Conservation (phyloP, 176 grass and related monocot species). For the Eleusine indica region DNA sequence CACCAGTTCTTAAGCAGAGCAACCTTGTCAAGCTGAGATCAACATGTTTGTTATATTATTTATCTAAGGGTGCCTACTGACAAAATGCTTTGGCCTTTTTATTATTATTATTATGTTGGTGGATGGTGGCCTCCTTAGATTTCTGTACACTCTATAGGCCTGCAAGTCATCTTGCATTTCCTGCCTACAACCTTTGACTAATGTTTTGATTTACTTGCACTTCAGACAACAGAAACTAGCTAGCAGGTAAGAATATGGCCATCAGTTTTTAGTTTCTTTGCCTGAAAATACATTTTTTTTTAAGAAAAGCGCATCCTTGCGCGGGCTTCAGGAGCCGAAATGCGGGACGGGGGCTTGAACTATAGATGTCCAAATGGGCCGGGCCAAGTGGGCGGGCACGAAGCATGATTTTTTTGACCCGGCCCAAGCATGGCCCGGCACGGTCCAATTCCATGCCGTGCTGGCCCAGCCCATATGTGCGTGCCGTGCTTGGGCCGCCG, state of each 20-base stretch:
- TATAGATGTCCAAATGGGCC: no score
- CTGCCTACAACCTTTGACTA: constrained; percentile 17
- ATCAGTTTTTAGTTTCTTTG: neutral
- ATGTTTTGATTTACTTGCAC: neutral
- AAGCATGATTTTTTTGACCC: no score
- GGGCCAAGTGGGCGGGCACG: no score
- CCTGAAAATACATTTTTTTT: no score
- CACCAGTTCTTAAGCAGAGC: neutral
- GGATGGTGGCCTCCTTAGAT: neutral
- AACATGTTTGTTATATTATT: neutral
- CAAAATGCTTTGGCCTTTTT: neutral
- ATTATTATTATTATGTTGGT: neutral
- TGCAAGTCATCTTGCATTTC: constrained; percentile 13
- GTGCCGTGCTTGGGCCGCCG: no score
- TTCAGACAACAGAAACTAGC: constrained; percentile 5
- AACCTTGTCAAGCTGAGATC: constrained; percentile 16
- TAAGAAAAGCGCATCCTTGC: no score
- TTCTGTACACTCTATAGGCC: neutral
- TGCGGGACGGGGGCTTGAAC: no score
- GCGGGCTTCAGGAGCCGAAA: no score
- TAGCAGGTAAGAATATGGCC: neutral
- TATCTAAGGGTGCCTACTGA: neutral
- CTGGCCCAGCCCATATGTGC: no score
- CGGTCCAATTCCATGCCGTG: no score
- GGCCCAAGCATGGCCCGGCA: no score